Evolutionary conservation across 164 flowering plant species (phyloP), one percentile per base, ranked within the genome.

Genomic region (Annona cherimola): DNA sequence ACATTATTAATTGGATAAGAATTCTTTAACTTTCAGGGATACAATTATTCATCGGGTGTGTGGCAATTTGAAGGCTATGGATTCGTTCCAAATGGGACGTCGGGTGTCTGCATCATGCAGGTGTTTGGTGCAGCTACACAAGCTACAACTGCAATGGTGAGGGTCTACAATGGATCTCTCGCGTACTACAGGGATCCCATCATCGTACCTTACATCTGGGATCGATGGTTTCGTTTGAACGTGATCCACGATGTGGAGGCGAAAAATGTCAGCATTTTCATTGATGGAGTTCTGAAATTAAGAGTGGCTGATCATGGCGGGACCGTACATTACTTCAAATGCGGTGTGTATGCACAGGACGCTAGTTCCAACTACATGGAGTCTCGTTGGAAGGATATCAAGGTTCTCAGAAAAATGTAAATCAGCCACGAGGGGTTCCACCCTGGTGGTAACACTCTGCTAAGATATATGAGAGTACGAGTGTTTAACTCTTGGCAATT

Each of bases 321-420:
- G 3, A 6, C 14, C 20, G 54, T 54, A 5, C 80, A 79, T 69
- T 76, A 61, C 75, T 84, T 84, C 80, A 80, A 84, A 62, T 80
- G 67, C 60, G 85, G 81, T 0, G 80, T 80, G 44, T 81, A 81
- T 72, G 79, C 80, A 2, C 81, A 77, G 39, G 40, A 67, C 5
- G 45, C 72, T 19, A 75, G 35, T 3, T 71, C 78, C 57, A 16
- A 63, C n/a, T 75, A 67, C 69, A 84, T 84, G 86, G 81, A 84
- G 68, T 79, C 86, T 5, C 81, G 80, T 3, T 84, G 86, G 86
- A 84, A 63, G 76, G 71, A 64, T 2, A 76, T 81, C 71, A 84
- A 70, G 57, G 69, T 81, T 45, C 70, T 79, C 0, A 79, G 68
- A 71, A 71, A 62, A 71, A 26, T 26, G 35, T 26, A 26, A 26